These are phyloP conservation scores for Taphrina deformans DNA, from an alignment of 1,139 yeast species.

Conservation along the genomic window DNA sequence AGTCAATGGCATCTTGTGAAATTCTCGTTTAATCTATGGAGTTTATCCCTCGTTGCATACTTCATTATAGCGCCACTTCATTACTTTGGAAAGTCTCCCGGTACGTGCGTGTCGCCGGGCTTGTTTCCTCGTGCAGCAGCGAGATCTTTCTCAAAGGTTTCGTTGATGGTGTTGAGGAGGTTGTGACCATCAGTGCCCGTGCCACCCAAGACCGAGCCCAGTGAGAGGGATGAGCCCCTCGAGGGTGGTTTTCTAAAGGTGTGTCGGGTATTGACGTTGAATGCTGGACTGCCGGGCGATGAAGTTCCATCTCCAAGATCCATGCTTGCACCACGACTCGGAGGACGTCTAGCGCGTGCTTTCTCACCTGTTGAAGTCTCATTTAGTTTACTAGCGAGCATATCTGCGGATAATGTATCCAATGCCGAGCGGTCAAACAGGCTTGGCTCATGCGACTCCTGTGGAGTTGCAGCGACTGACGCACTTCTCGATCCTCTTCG, in stretches of 20 bases:
- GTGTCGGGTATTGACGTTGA: constrained; percentile 28
- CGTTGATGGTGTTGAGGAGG: constrained; percentile 21
- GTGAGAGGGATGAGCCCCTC: constrained; percentile 22
- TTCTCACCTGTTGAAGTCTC: constrained; percentile 23
- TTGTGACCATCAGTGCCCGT: constrained; percentile 12
- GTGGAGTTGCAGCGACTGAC: constrained; percentile 14
- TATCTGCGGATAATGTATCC: constrained; percentile 21
- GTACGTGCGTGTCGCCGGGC: constrained; percentile 18
- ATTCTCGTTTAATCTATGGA: neutral
- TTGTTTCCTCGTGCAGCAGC: constrained; percentile 27
- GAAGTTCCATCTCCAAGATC: constrained; percentile 17
- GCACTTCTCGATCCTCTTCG: constrained; percentile 22
- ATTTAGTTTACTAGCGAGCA: constrained; percentile 10
- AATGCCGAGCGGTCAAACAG: constrained; percentile 21
- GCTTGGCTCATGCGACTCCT: constrained; percentile 3
- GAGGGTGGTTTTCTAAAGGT: constrained; percentile 30
- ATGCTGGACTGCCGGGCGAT: constrained; percentile 20
- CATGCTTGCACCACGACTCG: constrained; percentile 21
- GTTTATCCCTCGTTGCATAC: neutral
- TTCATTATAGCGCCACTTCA: neutral
- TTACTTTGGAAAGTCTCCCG: constrained; percentile 22
- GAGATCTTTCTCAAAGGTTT: constrained; percentile 31
- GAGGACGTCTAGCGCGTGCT: constrained; percentile 16
- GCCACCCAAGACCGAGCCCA: constrained; percentile 4
- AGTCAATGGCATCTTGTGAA: neutral